A percentile compares a stretch with the other conserved stretches of the same genome.
Conservation (phyloP, 2,329 filamentous ascomycete species). For the Lachnellula willkommii region DNA sequence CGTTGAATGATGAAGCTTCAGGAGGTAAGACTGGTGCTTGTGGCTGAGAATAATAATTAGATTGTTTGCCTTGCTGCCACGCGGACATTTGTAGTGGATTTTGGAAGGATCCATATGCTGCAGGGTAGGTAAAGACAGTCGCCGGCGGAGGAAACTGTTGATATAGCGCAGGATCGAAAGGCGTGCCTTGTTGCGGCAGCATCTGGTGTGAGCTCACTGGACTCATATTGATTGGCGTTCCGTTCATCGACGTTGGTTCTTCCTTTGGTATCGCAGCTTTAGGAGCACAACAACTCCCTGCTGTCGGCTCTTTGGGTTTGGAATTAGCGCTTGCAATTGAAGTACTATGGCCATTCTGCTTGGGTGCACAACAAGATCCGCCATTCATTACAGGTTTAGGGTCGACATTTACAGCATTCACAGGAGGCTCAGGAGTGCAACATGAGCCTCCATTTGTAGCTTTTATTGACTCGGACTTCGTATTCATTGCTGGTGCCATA, state of each 20-base stretch:
- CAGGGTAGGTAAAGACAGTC: constrained; percentile 48
- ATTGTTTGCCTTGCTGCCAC: constrained; percentile 45
- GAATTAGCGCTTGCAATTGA: constrained; percentile 22
- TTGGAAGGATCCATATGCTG: constrained; percentile 50
- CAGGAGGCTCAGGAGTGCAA: constrained; percentile 7
- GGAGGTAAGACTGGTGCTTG: constrained; percentile 20
- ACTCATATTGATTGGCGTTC: constrained; percentile 6
- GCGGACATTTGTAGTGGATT: constrained; percentile 51
- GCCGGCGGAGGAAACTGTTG: constrained; percentile 33
- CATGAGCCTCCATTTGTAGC: constrained; percentile 14
- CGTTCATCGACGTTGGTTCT: constrained; percentile 12
- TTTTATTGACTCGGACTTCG: constrained; percentile 11
- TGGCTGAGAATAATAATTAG: constrained; percentile 34
- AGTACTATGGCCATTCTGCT: constrained; percentile 19
- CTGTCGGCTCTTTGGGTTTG: constrained; percentile 16
- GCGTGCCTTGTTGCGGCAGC: constrained; percentile 19
- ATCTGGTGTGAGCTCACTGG: constrained; percentile 26
- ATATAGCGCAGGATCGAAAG: constrained; percentile 19
- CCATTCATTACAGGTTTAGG: constrained; percentile 1
- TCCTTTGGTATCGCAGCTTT: constrained; percentile 21
- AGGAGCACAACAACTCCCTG: constrained; percentile 36
- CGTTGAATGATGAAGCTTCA: constrained; percentile 22
- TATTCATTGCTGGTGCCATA: constrained; percentile 14
- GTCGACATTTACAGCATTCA: background rate
- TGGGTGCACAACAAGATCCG: constrained; percentile 17